phyloP scores from a whole-genome alignment of 495 filamentous ascomycete species.

The Sphaerosporella brunnea region DNA sequence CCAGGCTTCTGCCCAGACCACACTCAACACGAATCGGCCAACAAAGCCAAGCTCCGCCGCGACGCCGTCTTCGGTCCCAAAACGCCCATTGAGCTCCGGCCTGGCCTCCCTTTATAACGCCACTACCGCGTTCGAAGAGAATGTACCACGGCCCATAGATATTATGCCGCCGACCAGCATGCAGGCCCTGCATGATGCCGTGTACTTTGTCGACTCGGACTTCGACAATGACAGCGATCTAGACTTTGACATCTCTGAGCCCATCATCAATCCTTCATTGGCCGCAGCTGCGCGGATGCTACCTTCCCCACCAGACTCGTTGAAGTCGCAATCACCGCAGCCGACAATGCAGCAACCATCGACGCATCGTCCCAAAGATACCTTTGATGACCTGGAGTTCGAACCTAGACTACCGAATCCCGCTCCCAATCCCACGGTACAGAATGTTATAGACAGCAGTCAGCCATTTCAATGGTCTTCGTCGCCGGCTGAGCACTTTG shows the following conservation, averaged over 20 bases:
- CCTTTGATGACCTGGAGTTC: background rate
- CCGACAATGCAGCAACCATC: background rate
- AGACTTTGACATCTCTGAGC: slow-evolving; percentile 39
- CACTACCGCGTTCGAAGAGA: background rate
- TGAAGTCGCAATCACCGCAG: too few relatives aligned
- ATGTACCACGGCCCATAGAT: background rate
- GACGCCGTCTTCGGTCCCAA: background rate
- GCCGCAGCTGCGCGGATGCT: slow-evolving; percentile 8
- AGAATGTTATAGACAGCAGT: slow-evolving; percentile 30
- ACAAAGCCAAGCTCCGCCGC: background rate
- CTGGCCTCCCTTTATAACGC: background rate
- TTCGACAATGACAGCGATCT: slow-evolving; percentile 52
- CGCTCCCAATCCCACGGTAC: background rate
- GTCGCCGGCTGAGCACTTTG: slow-evolving; percentile 37
- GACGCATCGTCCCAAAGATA: background rate
- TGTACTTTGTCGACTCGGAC: slow-evolving; percentile 44
- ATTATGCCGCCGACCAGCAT: background rate
- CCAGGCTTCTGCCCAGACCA: background rate
- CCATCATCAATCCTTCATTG: slow-evolving; percentile 19
- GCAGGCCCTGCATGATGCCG: slow-evolving; percentile 20
- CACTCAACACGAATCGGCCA: background rate
- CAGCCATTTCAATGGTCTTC: slow-evolving; percentile 45
- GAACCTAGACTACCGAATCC: background rate
- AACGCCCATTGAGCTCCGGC: background rate
- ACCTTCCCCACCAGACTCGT: slow-evolving; percentile 4